Percentiles rank a stretch among this genome's conserved stretches.
Evolutionary conservation across 768 basidiomycete genomes (phyloP).

Genomic region (Holtermannia corniformis): DNA sequence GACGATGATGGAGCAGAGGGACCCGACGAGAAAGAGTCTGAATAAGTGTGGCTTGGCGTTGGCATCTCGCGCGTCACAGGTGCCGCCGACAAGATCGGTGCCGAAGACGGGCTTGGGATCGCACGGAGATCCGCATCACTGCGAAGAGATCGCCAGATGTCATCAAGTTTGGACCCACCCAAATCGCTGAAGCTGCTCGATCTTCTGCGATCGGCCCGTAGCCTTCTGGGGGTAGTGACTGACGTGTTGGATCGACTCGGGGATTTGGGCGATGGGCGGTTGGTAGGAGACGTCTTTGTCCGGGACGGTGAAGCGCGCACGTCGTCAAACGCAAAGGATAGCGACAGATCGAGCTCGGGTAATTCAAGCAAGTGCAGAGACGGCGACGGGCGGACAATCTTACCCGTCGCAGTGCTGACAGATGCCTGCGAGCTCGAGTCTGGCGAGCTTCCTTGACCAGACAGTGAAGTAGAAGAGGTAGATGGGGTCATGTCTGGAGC

Average conservation of each 20-base stretch:
- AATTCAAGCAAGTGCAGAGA: slow-evolving; percentile 32
- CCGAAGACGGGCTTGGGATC: neutral
- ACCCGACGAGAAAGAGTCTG: slow-evolving; percentile 1
- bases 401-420: neutral
- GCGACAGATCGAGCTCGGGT: slow-evolving; percentile 37
- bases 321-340: slow-evolving; percentile 31
- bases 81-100: neutral
- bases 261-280: slow-evolving; percentile 6
- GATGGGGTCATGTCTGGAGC: slow-evolving; percentile 1
- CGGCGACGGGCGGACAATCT: slow-evolving; percentile 1
- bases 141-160: slow-evolving; percentile 19
- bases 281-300: slow-evolving; percentile 9
- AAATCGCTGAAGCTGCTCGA: slow-evolving; percentile 28
- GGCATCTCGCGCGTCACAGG: neutral
- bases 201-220: slow-evolving; percentile 12
- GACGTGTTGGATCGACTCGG: neutral
- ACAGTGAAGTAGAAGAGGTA: slow-evolving; percentile 2
- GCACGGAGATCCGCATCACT: slow-evolving; percentile 1
- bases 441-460: neutral
- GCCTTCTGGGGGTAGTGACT: neutral
- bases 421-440: neutral
- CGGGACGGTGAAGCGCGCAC: slow-evolving; percentile 19
- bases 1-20: slow-evolving; percentile 14
- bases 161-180: slow-evolving; percentile 6
- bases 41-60: neutral